Percentiles rank a stretch among this genome's conserved stretches.
phyloP scores from a whole-genome alignment of 139 green algal genomes.

The Trebouxia sp. region DNA sequence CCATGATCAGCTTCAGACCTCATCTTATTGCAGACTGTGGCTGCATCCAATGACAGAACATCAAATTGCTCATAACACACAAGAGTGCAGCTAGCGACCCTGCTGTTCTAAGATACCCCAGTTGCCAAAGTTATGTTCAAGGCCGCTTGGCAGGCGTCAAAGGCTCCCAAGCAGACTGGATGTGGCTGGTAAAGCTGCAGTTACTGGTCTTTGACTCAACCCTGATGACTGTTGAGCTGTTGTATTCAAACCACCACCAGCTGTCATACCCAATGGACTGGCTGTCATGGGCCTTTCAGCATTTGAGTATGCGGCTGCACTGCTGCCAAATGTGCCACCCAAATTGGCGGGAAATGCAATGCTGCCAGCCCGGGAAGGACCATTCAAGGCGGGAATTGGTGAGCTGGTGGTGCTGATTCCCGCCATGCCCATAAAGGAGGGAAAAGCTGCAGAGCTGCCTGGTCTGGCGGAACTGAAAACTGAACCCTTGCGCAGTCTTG shows the following conservation, averaged over 20 bases:
- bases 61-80: too few species aligned
- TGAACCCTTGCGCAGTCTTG: not conserved
- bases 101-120: too few species aligned
- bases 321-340: not conserved
- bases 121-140: too few species aligned
- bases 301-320: not conserved
- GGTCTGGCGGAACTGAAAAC: not conserved
- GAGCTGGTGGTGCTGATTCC: not conserved
- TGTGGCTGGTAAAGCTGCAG: too few species aligned
- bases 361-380: not conserved
- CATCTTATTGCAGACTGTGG: too few species aligned
- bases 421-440: constrained; percentile 10
- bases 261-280: not conserved
- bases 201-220: too few species aligned
- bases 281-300: constrained; percentile 11
- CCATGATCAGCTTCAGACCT: too few species aligned
- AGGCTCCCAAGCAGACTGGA: too few species aligned
- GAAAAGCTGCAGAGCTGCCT: constrained; percentile 7
- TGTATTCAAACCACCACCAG: not conserved
- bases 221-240: not conserved
- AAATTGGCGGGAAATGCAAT: not conserved
- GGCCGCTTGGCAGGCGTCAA: too few species aligned
- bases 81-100: too few species aligned
- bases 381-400: not conserved
- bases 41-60: too few species aligned